Evolutionary conservation across 78 protist species (phyloP), one percentile per base, ranked within the genome.

Genomic region (Dictyostelium discoideum): DNA sequence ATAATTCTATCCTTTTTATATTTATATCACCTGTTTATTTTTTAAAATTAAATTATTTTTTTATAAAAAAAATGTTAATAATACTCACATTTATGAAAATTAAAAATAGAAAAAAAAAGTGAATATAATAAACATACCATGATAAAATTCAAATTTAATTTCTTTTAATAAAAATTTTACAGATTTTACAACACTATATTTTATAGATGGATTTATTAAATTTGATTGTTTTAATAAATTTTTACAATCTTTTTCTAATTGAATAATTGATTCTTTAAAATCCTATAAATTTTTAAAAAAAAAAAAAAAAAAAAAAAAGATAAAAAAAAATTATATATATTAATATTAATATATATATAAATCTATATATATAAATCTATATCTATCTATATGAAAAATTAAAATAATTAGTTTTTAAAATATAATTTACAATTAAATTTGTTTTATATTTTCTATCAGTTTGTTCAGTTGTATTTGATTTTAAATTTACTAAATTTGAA

Each of bases 391-490:
- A 50, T 50, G 50, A 50, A 50, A 50, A 10, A 54, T 16, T 54
- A 50, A 50, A 50, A 50, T 50, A 50, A 50, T 11, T 50, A 7
- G n/a, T n/a, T 11, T 50, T 11, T 9, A 50, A 7, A 50, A 50
- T 50, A 50, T 50, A 50, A 11, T 40, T n/a, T 78, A 78, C 84
- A 44, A 42, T 37, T 46, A 79, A 79, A 44, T 18, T 22, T n/a
- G 60, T n/a, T 79, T 79, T 39, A 46, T 44, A 79, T 79, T 79
- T 79, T 46, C 84, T 79, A 79, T 74, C 81, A 26, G 48, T 69
- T 69, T 22, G 29, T 26, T 69, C 81, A 14, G 26, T 37, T 74
- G 37, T 29, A 37, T 37, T 32, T 32, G 81, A 74, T 37, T 74
- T 74, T 37, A 74, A 37, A 37, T 13, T 29, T 13, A 37, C 39